phyloP scores from a whole-genome alignment of 495 filamentous ascomycete species.

The Aspergillus funiculosus region DNA sequence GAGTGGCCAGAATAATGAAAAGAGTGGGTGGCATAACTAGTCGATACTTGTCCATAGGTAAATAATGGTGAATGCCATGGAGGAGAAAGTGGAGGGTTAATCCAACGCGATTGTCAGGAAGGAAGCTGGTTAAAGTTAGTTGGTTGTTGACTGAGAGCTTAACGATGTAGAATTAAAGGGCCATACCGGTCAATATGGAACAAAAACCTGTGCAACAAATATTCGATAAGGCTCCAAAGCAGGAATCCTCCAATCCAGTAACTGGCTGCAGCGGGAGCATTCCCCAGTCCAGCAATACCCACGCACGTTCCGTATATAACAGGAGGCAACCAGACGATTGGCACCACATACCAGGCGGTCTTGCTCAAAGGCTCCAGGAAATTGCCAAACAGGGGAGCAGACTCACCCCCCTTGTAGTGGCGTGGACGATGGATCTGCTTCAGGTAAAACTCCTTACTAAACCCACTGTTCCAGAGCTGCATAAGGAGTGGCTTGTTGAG shows the following conservation, averaged over 20 bases:
- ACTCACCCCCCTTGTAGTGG: conserved; percentile 88
- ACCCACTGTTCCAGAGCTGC: conserved; percentile 86
- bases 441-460: conserved; percentile 89
- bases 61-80: conserved; percentile 95
- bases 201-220: conserved; percentile 80
- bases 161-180: background rate
- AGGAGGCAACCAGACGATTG: conserved; percentile 76
- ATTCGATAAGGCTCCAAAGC: conserved; percentile 89
- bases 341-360: conserved; percentile 90
- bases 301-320: conserved; percentile 69
- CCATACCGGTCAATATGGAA: conserved; percentile 91
- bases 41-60: conserved; percentile 95
- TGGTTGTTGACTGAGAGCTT: background rate
- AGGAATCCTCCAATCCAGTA: conserved; percentile 62
- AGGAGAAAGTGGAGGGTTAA: conserved; percentile 89
- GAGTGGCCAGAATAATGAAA: conserved; percentile 75
- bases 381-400: conserved; percentile 94
- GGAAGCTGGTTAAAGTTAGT: conserved; percentile 48
- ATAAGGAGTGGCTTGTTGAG: conserved; percentile 75
- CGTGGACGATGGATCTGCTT: conserved; percentile 92
- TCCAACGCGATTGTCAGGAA: conserved; percentile 88
- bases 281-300: conserved; percentile 54
- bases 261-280: conserved; percentile 33
- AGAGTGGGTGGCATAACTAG: conserved; percentile 96
- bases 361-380: conserved; percentile 92